Evolutionary conservation across 352 stramenopile species (phyloP), one percentile per base, ranked within the genome.

Genomic region (Pythium rhizo-oryzae): DNA sequence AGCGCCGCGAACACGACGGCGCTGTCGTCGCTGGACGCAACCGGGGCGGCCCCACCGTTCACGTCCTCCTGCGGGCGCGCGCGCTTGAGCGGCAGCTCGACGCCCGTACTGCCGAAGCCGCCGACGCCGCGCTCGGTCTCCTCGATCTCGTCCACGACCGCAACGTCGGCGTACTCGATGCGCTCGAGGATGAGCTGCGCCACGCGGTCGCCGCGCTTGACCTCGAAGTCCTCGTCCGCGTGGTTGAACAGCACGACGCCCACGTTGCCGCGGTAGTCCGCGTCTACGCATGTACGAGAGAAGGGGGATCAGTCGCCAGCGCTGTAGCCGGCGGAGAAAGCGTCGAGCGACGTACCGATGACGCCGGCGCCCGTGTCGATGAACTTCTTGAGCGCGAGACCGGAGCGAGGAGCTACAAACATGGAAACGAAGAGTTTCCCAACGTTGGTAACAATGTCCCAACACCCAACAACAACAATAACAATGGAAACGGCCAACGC

Each of bases 161-260:
- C 68, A 15, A 98, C 83, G 33, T 93, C 76, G 12, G 93, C 89
- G 76, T 94, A 98, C 85, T 79, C 78, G 60, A 98, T 98, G 61
- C 93, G 85, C 74, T 99, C 98, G 7, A 99, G 79, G 69, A 99
- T 99, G 7, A 99, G 82, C 81, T 99, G 98, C 18, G 97, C 98
- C 50, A 99, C 91, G 43, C 98, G 94, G 82, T 99, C 98, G 12
- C 97, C 97, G 15, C 85, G 80, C 66, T 97, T 94, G 37, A 99
- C 87, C 65, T 91, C 72, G 76, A 99, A 99, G 67, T 99, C 94
- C 59, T 96, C 84, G 21, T 87, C 70, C 8, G 92, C 86, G 78
- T 99, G 97, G 81, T 99, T 99, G 84, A 99, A 99, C 13, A 99
- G 73, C n/a, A 99, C 93, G 37, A 99, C 97, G 54, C 98, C 97